Evolutionary conservation across 1,284 basidiomycete species (phyloP), one percentile per base, ranked within the genome.

Genomic region (Coniferiporia sulphurascens): DNA sequence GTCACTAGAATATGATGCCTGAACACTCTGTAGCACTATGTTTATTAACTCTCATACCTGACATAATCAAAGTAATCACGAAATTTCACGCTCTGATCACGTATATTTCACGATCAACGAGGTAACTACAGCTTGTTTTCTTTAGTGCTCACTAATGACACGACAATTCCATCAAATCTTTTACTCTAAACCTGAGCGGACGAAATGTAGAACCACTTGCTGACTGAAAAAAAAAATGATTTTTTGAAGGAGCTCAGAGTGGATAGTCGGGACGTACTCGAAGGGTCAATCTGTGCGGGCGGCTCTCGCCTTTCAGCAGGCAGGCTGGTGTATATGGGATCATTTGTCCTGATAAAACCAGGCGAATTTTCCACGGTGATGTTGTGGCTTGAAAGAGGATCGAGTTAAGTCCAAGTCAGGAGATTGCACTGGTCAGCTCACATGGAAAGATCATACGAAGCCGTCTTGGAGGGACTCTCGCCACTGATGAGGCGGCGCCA

Each of bases 401-500:
- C 22, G 8, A 41, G 12, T 10, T n/a, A 49, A 27, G 34, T 15
- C 12, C 50, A 5, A 50, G 44, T 61, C 52, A 62, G 10, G 12
- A 35, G 8, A 15, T 3, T 27, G 4, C 43, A 12, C 12, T 22
- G 45, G 35, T 48, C 32, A 32, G 78, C 90, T 61, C 69, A 94
- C 92, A 93, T 92, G 61, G 89, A 86, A 63, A 95, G 72, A 60
- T 92, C 89, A 72, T 89, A 89, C 53, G 73, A 73, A 49, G 84
- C 67, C 19, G 87, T 87, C 77, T 87, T 87, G 63, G 87, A 84
- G 49, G 86, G 80, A 59, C 72, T 78, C 67, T 98, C 92, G 64
- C 95, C 95, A 61, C 76, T 77, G 72, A 95, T 82, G 69, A 99
- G 86, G 71, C 93, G 91, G 72, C 94, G 93, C 97, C 97, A 99